These are phyloP conservation scores for Allantophomopsis lycopodina DNA, from an alignment of 2,329 filamentous ascomycete genomes.

Conservation along the genomic window DNA sequence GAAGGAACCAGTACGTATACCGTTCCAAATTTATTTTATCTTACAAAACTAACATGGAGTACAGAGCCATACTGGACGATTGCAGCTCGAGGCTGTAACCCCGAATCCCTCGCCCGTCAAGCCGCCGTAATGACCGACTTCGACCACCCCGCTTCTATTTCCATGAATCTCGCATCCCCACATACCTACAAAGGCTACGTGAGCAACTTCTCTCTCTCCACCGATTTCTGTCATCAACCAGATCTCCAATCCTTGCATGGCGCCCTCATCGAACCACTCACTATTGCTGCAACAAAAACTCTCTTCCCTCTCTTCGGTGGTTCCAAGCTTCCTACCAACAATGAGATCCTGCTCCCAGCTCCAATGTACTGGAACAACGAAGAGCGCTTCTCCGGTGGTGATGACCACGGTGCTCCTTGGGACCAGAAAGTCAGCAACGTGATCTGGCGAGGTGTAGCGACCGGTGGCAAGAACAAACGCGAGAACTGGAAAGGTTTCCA, in stretches of 20 bases:
- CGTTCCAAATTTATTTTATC: slow-evolving; percentile 37
- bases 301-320: slow-evolving; percentile 47
- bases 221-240: slow-evolving; percentile 31
- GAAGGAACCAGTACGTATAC: slow-evolving; percentile 16
- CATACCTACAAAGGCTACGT: slow-evolving; percentile 21
- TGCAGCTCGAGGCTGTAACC: slow-evolving; percentile 44
- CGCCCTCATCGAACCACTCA: slow-evolving; percentile 39
- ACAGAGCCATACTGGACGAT: slow-evolving; percentile 37
- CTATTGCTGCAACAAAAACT: slow-evolving; percentile 34
- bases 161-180: slow-evolving; percentile 29
- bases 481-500: slow-evolving; percentile 40
- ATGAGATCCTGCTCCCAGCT: slow-evolving; percentile 49
- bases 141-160: slow-evolving; percentile 30
- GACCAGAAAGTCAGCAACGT: slow-evolving; percentile 36
- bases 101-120: slow-evolving; percentile 44
- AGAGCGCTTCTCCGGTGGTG: slow-evolving; percentile 43
- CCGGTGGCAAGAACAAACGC: slow-evolving; percentile 36
- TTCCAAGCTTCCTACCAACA: slow-evolving; percentile 47
- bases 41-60: slow-evolving; percentile 32
- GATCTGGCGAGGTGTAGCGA: slow-evolving; percentile 52
- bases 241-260: slow-evolving; percentile 39
- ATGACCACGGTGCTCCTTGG: slow-evolving; percentile 42
- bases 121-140: slow-evolving; percentile 29
- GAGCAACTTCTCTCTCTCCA: slow-evolving; percentile 28
- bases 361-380: slow-evolving; percentile 50